Base-by-base conservation (phyloP, 2,329 filamentous ascomycete genomes). In the Xenoacremonium recifei region DNA sequence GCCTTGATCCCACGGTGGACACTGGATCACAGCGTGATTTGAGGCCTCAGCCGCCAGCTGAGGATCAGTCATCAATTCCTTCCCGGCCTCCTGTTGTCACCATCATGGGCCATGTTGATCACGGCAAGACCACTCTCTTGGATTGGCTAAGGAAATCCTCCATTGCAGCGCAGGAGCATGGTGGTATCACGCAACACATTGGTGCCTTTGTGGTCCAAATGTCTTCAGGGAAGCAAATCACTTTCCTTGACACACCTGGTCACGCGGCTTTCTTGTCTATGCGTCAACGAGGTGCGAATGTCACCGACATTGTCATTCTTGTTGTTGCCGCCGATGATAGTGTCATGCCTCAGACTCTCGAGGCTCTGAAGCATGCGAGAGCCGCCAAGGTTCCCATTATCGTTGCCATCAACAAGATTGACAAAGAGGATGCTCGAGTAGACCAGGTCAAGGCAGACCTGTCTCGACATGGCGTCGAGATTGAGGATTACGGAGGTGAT, bases 41-140 rank as follows among this genome's bases (percentile, higher is more conserved):
- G 29, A 78, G 77, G 47, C 77, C 87, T 18, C 79, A 84, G 10
- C 84, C 89, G 2, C 70, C 76, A 19, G 79, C 81, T 7, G 82
- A 83, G 56, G 88, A 92, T 62, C 77, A 72, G 36, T 80, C 85
- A 0, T 55, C 65, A 12, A 67, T 96, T 6, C 89, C 90, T 2
- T 66, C 72, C 23, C 81, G 95, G 13, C 92, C 93, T 6, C 95
- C 93, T 0, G 89, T 99, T 25, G 91, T 99, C 29, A 97, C 95
- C 1, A 99, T 99, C 59, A 99, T 99, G 95, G 93, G 93, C 3
- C 93, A 99, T 52, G 93, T 99, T 55, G 95, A 99, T 62, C 93
- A 99, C 64, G 93, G 93, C 40, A 99, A 99, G 71, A 99, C 93
- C 1, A 99, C 95, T 0, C 83, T 99, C 31, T 75, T 99, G 9